Percentiles rank a stretch among this genome's conserved stretches.
phyloP scores from a whole-genome alignment of 805 yeast genomes.

The Starmerella floris region DNA sequence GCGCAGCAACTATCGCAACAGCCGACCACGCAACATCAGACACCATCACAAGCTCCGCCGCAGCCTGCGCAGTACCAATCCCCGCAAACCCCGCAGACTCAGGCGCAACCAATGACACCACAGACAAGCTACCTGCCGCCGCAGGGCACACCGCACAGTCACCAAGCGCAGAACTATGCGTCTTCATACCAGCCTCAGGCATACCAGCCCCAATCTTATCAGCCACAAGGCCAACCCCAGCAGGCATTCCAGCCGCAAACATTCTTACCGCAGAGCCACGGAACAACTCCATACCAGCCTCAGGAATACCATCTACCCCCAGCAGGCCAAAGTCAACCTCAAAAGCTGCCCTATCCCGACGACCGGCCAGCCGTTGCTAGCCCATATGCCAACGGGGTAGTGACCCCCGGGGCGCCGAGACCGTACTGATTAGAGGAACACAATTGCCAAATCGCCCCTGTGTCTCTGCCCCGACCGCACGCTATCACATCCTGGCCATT shows the following conservation, averaged over 20 bases:
- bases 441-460: too few relatives aligned
- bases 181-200: neutral
- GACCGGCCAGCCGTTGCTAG: neutral
- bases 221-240: neutral
- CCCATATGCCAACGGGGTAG: slow-evolving; percentile 7
- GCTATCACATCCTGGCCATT: too few relatives aligned
- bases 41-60: too few relatives aligned
- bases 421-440: neutral
- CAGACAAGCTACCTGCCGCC: too few relatives aligned
- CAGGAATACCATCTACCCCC: slow-evolving; percentile 2
- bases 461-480: too few relatives aligned
- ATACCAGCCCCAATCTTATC: neutral
- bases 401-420: neutral
- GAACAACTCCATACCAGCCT: neutral
- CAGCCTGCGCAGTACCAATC: neutral
- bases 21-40: too few relatives aligned
- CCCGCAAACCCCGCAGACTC: neutral
- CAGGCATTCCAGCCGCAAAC: slow-evolving; percentile 5
- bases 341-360: slow-evolving; percentile 7
- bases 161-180: neutral
- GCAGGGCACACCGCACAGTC: slow-evolving; percentile 4
- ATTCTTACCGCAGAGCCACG: neutral
- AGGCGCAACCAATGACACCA: neutral
- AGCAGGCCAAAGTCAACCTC: neutral
- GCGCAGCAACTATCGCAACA: too few relatives aligned